Base-by-base conservation (phyloP, 2,329 filamentous ascomycete species). In the Phaeosphaeria sp. region DNA sequence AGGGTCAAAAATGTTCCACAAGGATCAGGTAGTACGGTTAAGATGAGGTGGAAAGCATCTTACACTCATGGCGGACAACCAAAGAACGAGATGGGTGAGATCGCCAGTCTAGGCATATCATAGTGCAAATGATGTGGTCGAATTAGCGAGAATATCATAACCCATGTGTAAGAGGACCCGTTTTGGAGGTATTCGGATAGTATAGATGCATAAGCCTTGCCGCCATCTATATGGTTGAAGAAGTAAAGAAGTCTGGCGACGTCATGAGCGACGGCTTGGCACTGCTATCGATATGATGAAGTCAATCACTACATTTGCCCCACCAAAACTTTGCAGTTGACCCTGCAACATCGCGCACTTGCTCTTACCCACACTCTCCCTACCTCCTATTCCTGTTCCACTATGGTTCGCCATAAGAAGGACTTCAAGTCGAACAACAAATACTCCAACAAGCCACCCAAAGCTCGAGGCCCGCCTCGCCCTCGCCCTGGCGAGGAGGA, bases 381-480 rank as follows among this genome's bases (percentile, higher is more conserved):
- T 15, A 10, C 15, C 17, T 15, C 17, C 25, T 11, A 18, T 30
- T 17, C 21, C 20, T 20, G 18, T 46, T 30, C 3, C 18, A 64
- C 22, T 18, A 97, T 97, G 93, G 93, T 97, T 54, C 92, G 94
- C 59, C 94, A 97, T 80, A 98, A 97, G 81, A 98, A 98, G 80
- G 93, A 97, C 74, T 83, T 85, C 54, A 84, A 84, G 67, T 86
- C 90, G 43, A 90, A 91, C 73, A 93, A 92, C 76, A 92, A 90
- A 78, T 85, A 85, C 70, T 81, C 81, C 67, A 84, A 83, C 65
- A 69, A 65, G 43, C 83, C 86, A 59, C 79, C 83, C 15, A 84
- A 87, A 60, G 83, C 87, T 63, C 81, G 83, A 62, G 82, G 83
- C 60, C 80, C 83, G 58, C 84, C 83, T 65, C 81, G 79, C 72